Conservation (phyloP, 306 rosid genomes). For the Begonia loranthoides region DNA sequence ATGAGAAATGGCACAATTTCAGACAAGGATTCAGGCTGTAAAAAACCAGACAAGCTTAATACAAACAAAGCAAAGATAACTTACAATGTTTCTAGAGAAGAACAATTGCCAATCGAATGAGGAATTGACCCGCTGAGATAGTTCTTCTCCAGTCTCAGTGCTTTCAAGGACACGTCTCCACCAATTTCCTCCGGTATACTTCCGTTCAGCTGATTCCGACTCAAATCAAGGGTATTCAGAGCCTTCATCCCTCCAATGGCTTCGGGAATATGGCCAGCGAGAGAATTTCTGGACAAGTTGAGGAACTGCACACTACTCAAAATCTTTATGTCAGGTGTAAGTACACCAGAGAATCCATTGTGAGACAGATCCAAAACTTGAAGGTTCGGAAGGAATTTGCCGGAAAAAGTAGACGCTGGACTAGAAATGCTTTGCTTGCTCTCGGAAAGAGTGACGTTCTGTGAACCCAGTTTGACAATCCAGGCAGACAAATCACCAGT, state of each 20-base stretch:
- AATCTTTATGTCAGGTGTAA: conserved; percentile 36
- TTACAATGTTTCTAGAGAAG: conserved; percentile 63
- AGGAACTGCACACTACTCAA: conserved; percentile 52
- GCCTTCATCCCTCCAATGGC: conserved; percentile 49
- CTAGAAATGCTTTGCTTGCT: background rate
- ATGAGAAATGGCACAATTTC: too few relatives aligned
- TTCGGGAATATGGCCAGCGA: conserved; percentile 56
- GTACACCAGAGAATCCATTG: conserved; percentile 66
- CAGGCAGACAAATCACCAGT: conserved; percentile 64
- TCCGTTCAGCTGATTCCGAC: conserved; percentile 60
- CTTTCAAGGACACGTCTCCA: conserved; percentile 50
- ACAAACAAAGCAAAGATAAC: conserved; percentile 21
- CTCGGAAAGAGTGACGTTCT: conserved; percentile 6
- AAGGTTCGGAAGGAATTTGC: conserved; percentile 39
- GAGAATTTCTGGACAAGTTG: conserved; percentile 54
- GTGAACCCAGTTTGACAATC: conserved; percentile 48
- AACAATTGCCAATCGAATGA: conserved; percentile 54
- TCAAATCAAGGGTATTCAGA: conserved; percentile 54
- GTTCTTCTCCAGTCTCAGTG: conserved; percentile 56
- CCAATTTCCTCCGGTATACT: conserved; percentile 65
- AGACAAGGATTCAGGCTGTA: too few relatives aligned
- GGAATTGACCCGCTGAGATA: conserved; percentile 55
- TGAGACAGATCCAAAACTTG: conserved; percentile 68
- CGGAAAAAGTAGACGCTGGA: conserved; percentile 17
- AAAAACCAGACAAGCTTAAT: too few relatives aligned